Evolutionary conservation across 495 filamentous ascomycete genomes (phyloP), one percentile per base, ranked within the genome.

Genomic region (Aspergillus heteromorphus): DNA sequence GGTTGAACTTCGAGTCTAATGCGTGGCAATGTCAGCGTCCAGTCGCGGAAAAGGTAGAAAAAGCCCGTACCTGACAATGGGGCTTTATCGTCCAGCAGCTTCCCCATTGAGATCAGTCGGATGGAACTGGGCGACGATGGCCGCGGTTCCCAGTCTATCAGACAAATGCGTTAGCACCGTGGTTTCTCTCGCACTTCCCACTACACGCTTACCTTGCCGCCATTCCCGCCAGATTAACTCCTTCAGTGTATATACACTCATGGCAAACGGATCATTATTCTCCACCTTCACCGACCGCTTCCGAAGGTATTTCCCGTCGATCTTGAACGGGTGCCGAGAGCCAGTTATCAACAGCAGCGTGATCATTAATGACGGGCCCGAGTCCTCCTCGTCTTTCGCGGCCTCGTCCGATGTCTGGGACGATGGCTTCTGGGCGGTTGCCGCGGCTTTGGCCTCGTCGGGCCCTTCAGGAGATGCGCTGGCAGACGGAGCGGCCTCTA

Each of bases 211-310:
- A 84, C 82, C 82, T 59, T 84, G 83, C 59, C 88, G 79, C 91
- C 91, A 96, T 61, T 95, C 91, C 61, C 88, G 74, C 78, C 91
- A 81, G 56, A 96, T 95, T 68, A 96, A 71, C 65, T 96, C 91
- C 69, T 96, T 96, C 49, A 96, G 65, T 7, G 87, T 92, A 64
- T 96, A 96, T 13, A 95, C 84, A 61, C 87, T 93, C 70, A 96
- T 89, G 63, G 84, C 85, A 63, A 88, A 89, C 1, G 91, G 91
- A 65, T 96, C 90, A 62, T 85, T 76, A 21, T 83, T 86, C 34
- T 88, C 85, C 0, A 91, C 82, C 29, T 76, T 81, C 14, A 95
- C 84, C 49, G 86, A 86, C 18, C 87, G 82, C 68, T 90, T 92
- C 42, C 79, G 73, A 48, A 96, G 72, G 60, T 96, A 96, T 56